Conservation (phyloP, 2,329 filamentous ascomycete genomes). For the Rutstroemia sp. region DNA sequence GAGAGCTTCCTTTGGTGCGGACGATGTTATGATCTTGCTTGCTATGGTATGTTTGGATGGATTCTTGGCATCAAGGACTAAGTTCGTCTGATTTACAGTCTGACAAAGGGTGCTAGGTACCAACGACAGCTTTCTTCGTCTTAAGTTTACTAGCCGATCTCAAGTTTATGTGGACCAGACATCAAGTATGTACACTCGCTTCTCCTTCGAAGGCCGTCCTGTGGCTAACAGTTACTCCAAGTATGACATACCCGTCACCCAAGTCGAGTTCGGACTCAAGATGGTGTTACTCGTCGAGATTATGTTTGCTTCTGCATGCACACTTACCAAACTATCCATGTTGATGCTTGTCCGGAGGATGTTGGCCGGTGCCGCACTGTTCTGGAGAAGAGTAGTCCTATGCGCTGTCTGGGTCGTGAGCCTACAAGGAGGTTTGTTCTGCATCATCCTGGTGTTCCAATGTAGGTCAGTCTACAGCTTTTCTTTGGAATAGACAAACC, state of each 20-base stretch:
- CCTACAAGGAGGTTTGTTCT: slow-evolving; percentile 20
- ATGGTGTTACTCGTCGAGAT: slow-evolving; percentile 34
- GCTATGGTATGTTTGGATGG: slow-evolving; percentile 29
- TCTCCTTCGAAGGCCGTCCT: neutral
- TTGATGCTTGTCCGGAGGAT: slow-evolving; percentile 27
- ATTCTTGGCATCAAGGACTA: neutral
- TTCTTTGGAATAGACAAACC: neutral
- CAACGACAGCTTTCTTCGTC: slow-evolving; percentile 32
- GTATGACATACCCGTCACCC: slow-evolving; percentile 32
- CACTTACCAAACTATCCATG: slow-evolving; percentile 33
- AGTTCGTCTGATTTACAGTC: neutral
- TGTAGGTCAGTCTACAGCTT: slow-evolving; percentile 17
- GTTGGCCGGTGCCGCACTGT: slow-evolving; percentile 14
- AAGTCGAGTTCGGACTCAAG: slow-evolving; percentile 32
- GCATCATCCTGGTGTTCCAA: slow-evolving; percentile 21
- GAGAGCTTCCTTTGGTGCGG: slow-evolving; percentile 37
- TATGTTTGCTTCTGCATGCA: slow-evolving; percentile 31
- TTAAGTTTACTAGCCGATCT: slow-evolving; percentile 31
- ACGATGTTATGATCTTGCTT: slow-evolving; percentile 39
- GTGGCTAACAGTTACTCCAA: slow-evolving; percentile 12
- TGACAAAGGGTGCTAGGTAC: slow-evolving; percentile 16
- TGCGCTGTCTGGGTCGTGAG: slow-evolving; percentile 16
- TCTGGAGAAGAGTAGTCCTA: slow-evolving; percentile 21
- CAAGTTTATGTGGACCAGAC: slow-evolving; percentile 32
- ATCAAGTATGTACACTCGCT: slow-evolving; percentile 15